These are phyloP conservation scores for Sporobolomyces phaffii DNA, from an alignment of 768 basidiomycete genomes.

Conservation along the genomic window DNA sequence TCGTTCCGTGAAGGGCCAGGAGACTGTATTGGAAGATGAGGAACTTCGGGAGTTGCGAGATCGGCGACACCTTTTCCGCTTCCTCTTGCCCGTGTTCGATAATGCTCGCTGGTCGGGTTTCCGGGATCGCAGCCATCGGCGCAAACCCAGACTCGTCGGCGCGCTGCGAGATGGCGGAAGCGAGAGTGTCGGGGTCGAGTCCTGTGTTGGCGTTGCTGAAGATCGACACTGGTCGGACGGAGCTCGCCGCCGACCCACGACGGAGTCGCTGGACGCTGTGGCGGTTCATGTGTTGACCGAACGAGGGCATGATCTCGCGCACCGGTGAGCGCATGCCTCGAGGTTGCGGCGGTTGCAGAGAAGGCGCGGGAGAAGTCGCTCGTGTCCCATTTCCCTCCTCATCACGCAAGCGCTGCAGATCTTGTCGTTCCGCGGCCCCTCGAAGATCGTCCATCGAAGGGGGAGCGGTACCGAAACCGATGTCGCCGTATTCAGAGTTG, in stretches of 20 bases:
- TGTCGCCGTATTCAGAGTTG: slow-evolving; percentile 30
- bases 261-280: neutral
- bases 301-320: slow-evolving; percentile 25
- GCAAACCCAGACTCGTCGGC: slow-evolving; percentile 22
- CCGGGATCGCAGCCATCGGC: slow-evolving; percentile 37
- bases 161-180: neutral
- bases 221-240: slow-evolving; percentile 37
- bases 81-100: slow-evolving; percentile 37
- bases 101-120: slow-evolving; percentile 21
- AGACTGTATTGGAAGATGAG: slow-evolving; percentile 87
- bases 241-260: slow-evolving; percentile 3
- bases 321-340: neutral
- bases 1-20: slow-evolving; percentile 68
- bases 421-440: slow-evolving; percentile 27
- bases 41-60: slow-evolving; percentile 68
- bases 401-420: neutral
- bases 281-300: slow-evolving; percentile 13
- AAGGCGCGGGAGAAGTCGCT: neutral
- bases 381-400: neutral
- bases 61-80: slow-evolving; percentile 56
- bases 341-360: neutral
- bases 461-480: slow-evolving; percentile 33
- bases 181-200: slow-evolving; percentile 34
- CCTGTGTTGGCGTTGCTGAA: slow-evolving; percentile 31
- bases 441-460: slow-evolving; percentile 40